Evolutionary conservation across 108 stramenopile genomes (phyloP).

Genomic region (Pseudonitzschia pungens): DNA sequence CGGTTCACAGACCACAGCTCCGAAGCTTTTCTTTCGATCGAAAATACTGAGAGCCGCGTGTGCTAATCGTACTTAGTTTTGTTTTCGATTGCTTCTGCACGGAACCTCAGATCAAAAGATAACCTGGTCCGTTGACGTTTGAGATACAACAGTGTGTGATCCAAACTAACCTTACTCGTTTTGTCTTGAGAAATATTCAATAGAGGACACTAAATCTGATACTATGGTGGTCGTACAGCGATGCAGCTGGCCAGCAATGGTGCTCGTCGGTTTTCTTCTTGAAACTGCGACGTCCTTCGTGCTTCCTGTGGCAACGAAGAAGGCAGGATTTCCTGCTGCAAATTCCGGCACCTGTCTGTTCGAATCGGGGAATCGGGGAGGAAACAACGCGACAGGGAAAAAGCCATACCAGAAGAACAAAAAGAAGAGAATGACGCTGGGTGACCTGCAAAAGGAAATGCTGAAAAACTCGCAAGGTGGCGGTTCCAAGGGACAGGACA

Average conservation of each 20-base stretch:
- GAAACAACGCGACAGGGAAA: background rate
- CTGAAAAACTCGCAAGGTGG: conserved; percentile 26
- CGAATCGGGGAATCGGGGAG: background rate
- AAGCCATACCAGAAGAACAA: conserved; percentile 15
- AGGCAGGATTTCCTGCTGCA: background rate
- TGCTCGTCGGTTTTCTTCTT: background rate
- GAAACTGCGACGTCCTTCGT: conserved; percentile 7
- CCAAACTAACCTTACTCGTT: too few species aligned
- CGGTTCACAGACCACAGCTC: too few species aligned
- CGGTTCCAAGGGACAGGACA: conserved; percentile 16
- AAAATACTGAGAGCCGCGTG: too few species aligned
- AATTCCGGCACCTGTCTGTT: background rate
- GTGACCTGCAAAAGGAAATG: conserved; percentile 31
- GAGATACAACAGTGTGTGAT: too few species aligned
- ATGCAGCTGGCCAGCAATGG: background rate
- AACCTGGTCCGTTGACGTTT: too few species aligned
- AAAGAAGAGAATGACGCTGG: conserved; percentile 31
- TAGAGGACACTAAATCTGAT: too few species aligned
- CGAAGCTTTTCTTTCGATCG: too few species aligned
- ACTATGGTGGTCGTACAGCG: background rate
- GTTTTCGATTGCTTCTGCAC: too few species aligned
- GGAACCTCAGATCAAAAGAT: too few species aligned
- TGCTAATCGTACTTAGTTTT: too few species aligned
- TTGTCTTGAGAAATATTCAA: too few species aligned
- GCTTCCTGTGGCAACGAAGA: background rate